Conservation (phyloP, 257 asterid species). For the Rhazya stricta region DNA sequence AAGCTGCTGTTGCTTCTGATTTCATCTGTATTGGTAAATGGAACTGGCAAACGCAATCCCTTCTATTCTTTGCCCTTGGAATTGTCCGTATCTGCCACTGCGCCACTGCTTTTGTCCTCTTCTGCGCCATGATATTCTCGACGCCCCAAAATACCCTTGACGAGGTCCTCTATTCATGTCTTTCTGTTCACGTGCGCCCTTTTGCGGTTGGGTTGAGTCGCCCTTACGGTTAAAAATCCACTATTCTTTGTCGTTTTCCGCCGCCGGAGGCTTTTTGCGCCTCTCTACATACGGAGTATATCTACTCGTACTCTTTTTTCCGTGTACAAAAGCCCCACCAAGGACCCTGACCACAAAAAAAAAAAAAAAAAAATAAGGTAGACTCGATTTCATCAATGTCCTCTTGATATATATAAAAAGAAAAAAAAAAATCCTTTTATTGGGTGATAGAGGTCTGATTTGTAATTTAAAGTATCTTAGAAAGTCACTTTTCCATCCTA, state of each 20-base stretch:
- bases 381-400: no score
- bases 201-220: not conserved
- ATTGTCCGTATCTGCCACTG: conserved; percentile 6
- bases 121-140: not conserved
- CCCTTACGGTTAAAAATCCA: not conserved
- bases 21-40: not conserved
- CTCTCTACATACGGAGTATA: no score
- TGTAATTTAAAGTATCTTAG: no score
- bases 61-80: not conserved
- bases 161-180: not conserved
- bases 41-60: not conserved
- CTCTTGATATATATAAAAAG: no score
- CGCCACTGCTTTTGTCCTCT: conserved; percentile 1
- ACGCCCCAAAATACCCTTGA: conserved; percentile 7
- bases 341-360: no score
- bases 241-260: conserved; percentile 15
- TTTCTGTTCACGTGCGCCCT: conserved; percentile 10
- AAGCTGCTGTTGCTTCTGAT: conserved; percentile 7
- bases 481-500: no score
- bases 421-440: no score
- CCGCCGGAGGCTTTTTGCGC: conserved; percentile 13
- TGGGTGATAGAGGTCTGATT: no score
- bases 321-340: no score
- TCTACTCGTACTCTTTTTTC: not conserved
- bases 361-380: no score